Base-by-base conservation (phyloP, 306 rosid species). In the Begonia fuchsioides region DNA sequence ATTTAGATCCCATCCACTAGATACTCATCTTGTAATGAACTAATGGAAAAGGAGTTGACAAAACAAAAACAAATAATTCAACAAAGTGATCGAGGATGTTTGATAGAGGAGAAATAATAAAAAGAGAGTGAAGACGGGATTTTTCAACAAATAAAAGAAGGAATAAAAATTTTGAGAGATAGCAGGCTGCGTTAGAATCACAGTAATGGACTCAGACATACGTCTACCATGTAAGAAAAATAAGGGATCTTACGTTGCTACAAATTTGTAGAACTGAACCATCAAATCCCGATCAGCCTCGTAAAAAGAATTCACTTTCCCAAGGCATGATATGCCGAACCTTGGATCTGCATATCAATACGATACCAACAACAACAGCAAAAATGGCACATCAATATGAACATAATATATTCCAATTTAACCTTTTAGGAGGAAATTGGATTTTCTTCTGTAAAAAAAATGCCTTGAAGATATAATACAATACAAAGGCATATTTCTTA, bases 241-340 rank as follows among this genome's bases (percentile, higher is more conserved):
- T 26, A 13, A 55, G 50, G 55, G 13, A 19, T 9, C 83, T 68
- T 68, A 87, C 93, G 50, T 66, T 15, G 75, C 74, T 46, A 83
- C 62, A 53, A 87, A 80, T 38, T 72, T 80, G 64, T 78, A 87
- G 49, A 73, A 83, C 11, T 18, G 70, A 74, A 80, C 65, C 79
- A 83, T 73, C 73, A 80, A 54, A 60, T 87, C 94, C 39, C 9
- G 74, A 65, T 87, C 96, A 62, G 64, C 76, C 71, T 83, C 93
- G 46, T 76, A 83, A 26, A 15, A 54, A 11, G 39, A 53, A 60
- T 70, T 68, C 78, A 83, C 71, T 71, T 83, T 78, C 53, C 83
- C 96, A 47, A 83, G 69, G 78, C 81, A 74, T 50, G 83, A 72
- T 56, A 83, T 40, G 43, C 93, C 88, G 55, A 80, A 80, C 38